Conservation (phyloP, 208 protist genomes). For the Acanthamoeba healyi region DNA sequence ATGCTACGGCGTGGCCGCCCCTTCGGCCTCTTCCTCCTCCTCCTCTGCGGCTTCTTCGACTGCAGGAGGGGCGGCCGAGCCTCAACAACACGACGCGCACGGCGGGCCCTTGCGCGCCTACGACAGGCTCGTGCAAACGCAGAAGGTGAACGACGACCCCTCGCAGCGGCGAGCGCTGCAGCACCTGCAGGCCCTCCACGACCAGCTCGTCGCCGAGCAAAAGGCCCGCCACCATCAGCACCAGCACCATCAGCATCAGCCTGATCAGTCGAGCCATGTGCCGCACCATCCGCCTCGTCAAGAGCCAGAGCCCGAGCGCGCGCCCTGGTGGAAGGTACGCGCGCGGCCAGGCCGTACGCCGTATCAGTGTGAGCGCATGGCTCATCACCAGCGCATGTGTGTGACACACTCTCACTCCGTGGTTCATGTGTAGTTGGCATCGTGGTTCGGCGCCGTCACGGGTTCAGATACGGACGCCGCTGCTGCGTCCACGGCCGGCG, state of each 20-base stretch:
- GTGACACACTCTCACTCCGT: too few relatives aligned
- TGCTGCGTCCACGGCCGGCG: background rate
- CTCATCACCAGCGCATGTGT: too few relatives aligned
- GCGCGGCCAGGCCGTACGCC: too few relatives aligned
- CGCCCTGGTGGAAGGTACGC: slow-evolving; percentile 53
- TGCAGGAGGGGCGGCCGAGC: background rate
- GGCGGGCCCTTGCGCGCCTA: slow-evolving; percentile 77
- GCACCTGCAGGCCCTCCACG: slow-evolving; percentile 78
- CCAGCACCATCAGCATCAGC: background rate
- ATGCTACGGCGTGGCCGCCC: too few relatives aligned
- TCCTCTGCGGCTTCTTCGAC: background rate
- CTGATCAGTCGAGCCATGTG: background rate
- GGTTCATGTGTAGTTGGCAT: slow-evolving; percentile 23
- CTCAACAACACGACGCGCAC: background rate
- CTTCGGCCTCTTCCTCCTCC: background rate
- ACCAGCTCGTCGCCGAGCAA: slow-evolving; percentile 68
- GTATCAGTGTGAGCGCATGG: too few relatives aligned
- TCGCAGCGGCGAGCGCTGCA: slow-evolving; percentile 79
- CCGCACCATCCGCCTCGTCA: slow-evolving; percentile 24
- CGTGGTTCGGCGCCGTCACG: background rate
- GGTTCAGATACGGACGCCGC: background rate
- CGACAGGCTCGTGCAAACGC: slow-evolving; percentile 70
- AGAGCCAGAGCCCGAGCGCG: background rate
- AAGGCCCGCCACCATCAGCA: slow-evolving; percentile 27
- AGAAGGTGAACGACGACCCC: slow-evolving; percentile 77